Percentiles rank a stretch among this genome's conserved stretches.
phyloP scores from a whole-genome alignment of 176 grass and related monocot species.

The Luzula sylvatica region DNA sequence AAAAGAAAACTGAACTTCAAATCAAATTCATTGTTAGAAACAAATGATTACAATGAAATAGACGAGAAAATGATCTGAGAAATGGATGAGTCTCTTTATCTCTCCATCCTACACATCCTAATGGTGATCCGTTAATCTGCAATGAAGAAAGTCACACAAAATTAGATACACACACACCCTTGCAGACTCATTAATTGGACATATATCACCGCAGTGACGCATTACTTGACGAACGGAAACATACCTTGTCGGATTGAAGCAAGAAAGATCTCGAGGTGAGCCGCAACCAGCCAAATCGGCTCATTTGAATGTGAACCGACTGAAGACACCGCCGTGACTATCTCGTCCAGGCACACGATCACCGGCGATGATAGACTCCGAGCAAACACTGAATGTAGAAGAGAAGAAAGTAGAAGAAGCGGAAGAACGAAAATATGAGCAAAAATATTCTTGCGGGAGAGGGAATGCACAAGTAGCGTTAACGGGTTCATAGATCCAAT shows the following conservation, averaged over 20 bases:
- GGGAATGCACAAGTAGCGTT: too few species aligned
- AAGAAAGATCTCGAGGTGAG: constrained; percentile 29
- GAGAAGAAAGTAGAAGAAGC: background rate
- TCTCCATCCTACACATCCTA: background rate
- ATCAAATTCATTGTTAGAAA: background rate
- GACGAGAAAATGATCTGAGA: constrained; percentile 21
- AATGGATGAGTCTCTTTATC: constrained; percentile 14
- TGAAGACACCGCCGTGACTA: constrained; percentile 8
- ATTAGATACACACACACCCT: background rate
- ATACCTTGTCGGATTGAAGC: constrained; percentile 37
- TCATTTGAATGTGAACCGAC: constrained; percentile 10
- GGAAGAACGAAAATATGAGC: too few species aligned
- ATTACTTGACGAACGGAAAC: background rate
- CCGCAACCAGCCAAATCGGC: constrained; percentile 27
- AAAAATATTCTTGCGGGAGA: too few species aligned
- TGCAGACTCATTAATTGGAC: background rate
- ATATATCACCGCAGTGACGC: background rate
- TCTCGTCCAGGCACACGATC: background rate
- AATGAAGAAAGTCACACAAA: background rate
- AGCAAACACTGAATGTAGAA: background rate
- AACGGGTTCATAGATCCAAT: too few species aligned
- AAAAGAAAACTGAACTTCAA: constrained; percentile 3
- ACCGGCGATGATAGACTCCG: background rate
- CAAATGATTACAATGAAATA: constrained; percentile 17
- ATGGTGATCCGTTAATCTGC: constrained; percentile 4